Evolutionary conservation across 1,284 basidiomycete species (phyloP).

Genomic region (Leccinum subspadiceum): DNA sequence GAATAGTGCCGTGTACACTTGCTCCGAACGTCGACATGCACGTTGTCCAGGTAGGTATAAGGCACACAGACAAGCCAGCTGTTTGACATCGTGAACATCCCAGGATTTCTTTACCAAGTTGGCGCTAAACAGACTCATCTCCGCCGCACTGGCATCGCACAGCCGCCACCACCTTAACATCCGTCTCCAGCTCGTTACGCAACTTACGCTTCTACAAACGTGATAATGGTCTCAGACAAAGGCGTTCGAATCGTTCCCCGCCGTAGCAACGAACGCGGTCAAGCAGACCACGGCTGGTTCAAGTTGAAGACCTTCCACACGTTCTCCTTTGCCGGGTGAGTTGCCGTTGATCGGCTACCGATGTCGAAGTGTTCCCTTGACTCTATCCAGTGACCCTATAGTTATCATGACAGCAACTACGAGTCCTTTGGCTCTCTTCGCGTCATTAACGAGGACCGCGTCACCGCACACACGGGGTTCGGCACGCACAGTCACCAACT

Average conservation of each 20-base stretch:
- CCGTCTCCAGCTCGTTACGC: not conserved
- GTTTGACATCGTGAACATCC: not conserved
- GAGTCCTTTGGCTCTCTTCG: conserved; percentile 63
- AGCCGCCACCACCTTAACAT: not conserved
- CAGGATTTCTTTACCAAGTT: conserved; percentile 7
- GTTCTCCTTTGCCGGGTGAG: conserved; percentile 74
- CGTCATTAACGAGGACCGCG: conserved; percentile 90
- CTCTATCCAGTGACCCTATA: conserved; percentile 21
- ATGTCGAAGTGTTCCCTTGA: not conserved
- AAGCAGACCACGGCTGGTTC: conserved; percentile 87
- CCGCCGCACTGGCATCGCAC: not conserved
- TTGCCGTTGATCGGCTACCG: not conserved
- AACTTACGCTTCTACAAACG: not conserved
- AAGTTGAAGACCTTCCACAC: conserved; percentile 78
- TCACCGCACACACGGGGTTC: conserved; percentile 77
- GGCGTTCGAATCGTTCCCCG: conserved; percentile 53
- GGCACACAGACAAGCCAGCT: not conserved
- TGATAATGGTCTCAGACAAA: conserved; percentile 17
- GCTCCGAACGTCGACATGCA: not conserved
- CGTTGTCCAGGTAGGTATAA: conserved; percentile 20
- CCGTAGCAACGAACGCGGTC: conserved; percentile 66
- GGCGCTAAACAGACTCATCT: conserved; percentile 1
- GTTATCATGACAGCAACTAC: conserved; percentile 63
- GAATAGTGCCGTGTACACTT: not conserved
- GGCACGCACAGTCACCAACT: conserved; percentile 83